Evolutionary conservation across 306 rosid genomes (phyloP).

Genomic region (Acacia crassicarpa): DNA sequence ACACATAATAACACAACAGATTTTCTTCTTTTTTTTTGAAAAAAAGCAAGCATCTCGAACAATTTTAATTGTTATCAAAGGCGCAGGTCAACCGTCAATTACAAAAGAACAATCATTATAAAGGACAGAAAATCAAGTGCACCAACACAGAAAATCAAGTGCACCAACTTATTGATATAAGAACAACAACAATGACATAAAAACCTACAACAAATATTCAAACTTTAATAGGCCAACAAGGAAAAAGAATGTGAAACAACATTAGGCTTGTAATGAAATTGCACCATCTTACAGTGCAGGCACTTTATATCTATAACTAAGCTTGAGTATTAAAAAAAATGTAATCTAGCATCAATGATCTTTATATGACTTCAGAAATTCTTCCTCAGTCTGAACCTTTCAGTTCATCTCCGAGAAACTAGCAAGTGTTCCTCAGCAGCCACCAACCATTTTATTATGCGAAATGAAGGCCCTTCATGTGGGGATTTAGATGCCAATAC

Average conservation of each 20-base stretch:
- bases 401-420: conserved; percentile 11
- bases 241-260: background rate
- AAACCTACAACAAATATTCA: background rate
- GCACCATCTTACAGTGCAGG: background rate
- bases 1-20: background rate
- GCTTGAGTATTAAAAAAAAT: conserved; percentile 21
- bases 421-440: background rate
- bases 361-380: background rate
- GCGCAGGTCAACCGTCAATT: background rate
- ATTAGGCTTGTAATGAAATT: background rate
- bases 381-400: background rate
- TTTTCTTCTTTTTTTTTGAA: background rate
- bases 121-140: background rate
- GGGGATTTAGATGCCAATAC: background rate
- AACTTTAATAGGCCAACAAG: background rate
- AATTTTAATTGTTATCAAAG: background rate
- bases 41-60: background rate
- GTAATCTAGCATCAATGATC: conserved; percentile 23
- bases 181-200: background rate
- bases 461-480: conserved; percentile 22
- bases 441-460: background rate
- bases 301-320: background rate
- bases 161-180: conserved; percentile 6
- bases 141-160: background rate
- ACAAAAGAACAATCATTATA: background rate